Base-by-base conservation (phyloP, 768 basidiomycete genomes). In the Mycena albidolilacea region DNA sequence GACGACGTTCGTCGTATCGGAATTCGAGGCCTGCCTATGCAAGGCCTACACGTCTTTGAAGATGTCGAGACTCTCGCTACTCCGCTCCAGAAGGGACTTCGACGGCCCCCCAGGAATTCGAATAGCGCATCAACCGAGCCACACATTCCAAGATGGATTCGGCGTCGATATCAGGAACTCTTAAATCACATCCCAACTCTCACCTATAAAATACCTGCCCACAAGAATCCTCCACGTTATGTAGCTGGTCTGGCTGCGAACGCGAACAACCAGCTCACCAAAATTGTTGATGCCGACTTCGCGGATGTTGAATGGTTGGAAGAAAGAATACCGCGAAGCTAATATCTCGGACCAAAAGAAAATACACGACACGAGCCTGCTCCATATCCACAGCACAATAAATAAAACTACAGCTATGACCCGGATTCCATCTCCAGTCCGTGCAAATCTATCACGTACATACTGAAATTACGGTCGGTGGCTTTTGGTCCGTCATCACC, bases 381-480 rank as follows among this genome's bases (percentile, higher is more conserved):
- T 64, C 52, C 59, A 58, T 15, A 52, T 35, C 10, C 39, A 41
- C 46, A 39, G 43, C 60, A 35, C 9, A 65, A 78, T 73, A 67
- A 62, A 78, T 43, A 75, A 71, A 66, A 44, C 35, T 76, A 60
- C 52, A 54, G 55, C 65, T 74, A 79, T 44, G 73, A 68, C 43
- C 77, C 81, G 46, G 81, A 81, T 59, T 87, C 86, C 79, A 95
- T 83, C 81, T 93, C 93, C 77, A 95, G 79, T 70, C 92, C 94
- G 78, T 97, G 97, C 77, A 98, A 82, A 78, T 97, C 96, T 78
- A 97, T 97, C 75, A 95, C 87, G 81, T 95, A 96, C 88, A 93
- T 90, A 82, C 92, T 93, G 81, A 95, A 96, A 77, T 92, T 91
- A 59, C 90, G 88, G 81, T 96, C 91, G 2, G 81, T 78, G 9